phyloP scores from a whole-genome alignment of 2,329 filamentous ascomycete species.

The Aureobasidium mangrovei region DNA sequence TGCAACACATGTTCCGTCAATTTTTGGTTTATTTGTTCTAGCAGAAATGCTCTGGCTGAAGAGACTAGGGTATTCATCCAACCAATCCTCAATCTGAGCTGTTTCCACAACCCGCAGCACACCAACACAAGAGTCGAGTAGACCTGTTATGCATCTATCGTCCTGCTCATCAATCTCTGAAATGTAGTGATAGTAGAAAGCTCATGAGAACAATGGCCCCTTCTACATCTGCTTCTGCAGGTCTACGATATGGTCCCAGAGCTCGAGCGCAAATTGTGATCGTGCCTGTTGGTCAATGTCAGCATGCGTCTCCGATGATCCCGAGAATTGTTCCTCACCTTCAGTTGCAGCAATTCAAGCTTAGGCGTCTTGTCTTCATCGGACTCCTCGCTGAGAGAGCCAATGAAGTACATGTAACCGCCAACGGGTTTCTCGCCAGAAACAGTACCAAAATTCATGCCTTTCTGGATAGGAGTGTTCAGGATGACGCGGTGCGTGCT shows the following conservation, averaged over 20 bases:
- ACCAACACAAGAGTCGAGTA: too few relatives aligned
- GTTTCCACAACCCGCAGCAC: too few relatives aligned
- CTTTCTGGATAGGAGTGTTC: slow-evolving; percentile 71
- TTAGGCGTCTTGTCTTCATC: slow-evolving; percentile 37
- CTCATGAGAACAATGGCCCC: too few relatives aligned
- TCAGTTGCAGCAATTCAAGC: slow-evolving; percentile 46
- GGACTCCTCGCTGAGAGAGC: slow-evolving; percentile 32
- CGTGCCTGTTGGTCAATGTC: slow-evolving; percentile 28
- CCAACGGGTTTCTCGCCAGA: slow-evolving; percentile 55
- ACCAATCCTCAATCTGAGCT: too few relatives aligned
- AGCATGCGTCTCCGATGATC: neutral
- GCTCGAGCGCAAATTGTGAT: slow-evolving; percentile 36
- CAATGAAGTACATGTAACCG: slow-evolving; percentile 59
- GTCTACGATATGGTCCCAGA: slow-evolving; percentile 37
- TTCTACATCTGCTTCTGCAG: slow-evolving; percentile 32
- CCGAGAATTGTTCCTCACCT: slow-evolving; percentile 35
- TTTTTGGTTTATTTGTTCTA: too few relatives aligned
- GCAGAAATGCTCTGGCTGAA: too few relatives aligned
- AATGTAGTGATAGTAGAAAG: too few relatives aligned
- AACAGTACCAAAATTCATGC: slow-evolving; percentile 66
- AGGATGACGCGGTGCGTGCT: slow-evolving; percentile 79
- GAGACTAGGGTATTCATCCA: too few relatives aligned
- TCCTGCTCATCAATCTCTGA: too few relatives aligned
- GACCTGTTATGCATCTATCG: too few relatives aligned
- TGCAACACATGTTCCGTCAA: too few relatives aligned